Percentiles rank a stretch among this genome's conserved stretches.
These are phyloP conservation scores for Pseudogymnoascus sp. DNA, from an alignment of 2,329 filamentous ascomycete genomes.

Conservation along the genomic window DNA sequence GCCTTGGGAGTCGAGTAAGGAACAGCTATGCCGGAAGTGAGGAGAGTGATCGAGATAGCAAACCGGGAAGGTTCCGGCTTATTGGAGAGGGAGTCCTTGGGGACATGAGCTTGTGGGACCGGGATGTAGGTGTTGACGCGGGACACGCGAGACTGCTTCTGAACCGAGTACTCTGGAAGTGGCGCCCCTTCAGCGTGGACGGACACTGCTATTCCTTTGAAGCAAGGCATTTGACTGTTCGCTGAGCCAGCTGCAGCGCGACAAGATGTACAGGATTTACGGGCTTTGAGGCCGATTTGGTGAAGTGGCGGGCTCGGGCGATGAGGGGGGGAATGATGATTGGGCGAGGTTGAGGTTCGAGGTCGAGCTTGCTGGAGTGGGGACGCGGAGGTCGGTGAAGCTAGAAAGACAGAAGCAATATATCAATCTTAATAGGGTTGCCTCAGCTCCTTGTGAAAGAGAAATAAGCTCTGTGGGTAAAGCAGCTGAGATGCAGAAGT, in stretches of 20 bases:
- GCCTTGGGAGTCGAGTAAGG: conserved; percentile 87
- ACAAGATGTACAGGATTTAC: not conserved
- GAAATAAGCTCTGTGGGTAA: conserved; percentile 6
- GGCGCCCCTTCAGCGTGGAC: conserved; percentile 78
- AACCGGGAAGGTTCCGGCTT: conserved; percentile 92
- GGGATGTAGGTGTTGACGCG: conserved; percentile 97
- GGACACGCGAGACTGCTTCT: conserved; percentile 83
- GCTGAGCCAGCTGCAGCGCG: not conserved
- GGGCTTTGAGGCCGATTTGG: not conserved
- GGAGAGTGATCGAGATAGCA: conserved; percentile 92
- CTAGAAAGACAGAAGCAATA: not conserved
- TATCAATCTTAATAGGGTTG: not conserved
- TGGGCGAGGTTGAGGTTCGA: conserved; percentile 4
- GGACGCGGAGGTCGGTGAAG: not conserved
- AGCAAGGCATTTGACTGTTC: conserved; percentile 69
- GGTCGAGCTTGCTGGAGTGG: conserved; percentile 1
- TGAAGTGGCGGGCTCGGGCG: not conserved
- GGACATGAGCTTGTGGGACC: conserved; percentile 78
- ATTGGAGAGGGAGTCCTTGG: conserved; percentile 49
- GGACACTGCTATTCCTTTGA: conserved; percentile 97
- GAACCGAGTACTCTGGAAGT: conserved; percentile 85
- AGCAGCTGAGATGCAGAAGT: conserved; percentile 7
- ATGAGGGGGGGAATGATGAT: not conserved
- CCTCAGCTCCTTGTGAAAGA: conserved; percentile 3
- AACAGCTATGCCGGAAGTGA: conserved; percentile 80